These are phyloP conservation scores for Pestalotiopsis fici DNA, from an alignment of 2,329 filamentous ascomycete genomes.

Conservation along the genomic window DNA sequence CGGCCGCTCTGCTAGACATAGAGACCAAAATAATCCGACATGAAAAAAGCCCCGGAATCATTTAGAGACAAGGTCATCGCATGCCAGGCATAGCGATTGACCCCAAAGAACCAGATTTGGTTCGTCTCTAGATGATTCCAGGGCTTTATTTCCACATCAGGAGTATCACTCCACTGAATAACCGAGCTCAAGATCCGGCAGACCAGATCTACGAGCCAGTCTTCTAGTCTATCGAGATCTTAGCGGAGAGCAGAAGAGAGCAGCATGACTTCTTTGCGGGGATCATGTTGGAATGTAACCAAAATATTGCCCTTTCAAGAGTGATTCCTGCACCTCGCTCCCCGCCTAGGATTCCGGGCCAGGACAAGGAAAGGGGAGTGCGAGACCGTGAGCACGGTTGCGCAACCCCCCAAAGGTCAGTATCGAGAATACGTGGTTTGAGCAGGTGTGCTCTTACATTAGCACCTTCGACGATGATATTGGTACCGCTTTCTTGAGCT, in stretches of 20 bases:
- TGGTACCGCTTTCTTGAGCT: conserved; percentile 52
- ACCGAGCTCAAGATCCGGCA: not conserved
- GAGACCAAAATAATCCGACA: conserved; percentile 1
- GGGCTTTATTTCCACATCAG: not conserved
- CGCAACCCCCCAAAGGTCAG: not conserved
- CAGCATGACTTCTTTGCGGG: not conserved
- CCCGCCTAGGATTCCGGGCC: not conserved
- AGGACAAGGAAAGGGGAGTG: not conserved
- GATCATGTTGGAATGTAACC: not conserved
- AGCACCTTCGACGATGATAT: conserved; percentile 59
- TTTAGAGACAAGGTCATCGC: conserved; percentile 1
- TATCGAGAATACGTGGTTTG: not conserved
- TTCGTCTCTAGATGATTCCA: conserved; percentile 5
- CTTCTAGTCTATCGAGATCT: not conserved
- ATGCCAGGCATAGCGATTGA: conserved; percentile 3
- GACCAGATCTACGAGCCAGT: not conserved
- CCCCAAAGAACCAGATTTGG: not conserved
- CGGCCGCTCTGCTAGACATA: not conserved
- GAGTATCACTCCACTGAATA: not conserved
- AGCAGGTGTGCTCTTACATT: conserved; percentile 37
- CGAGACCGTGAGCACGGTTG: not conserved
- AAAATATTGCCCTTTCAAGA: not conserved
- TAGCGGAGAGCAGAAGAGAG: not conserved
- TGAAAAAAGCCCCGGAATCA: conserved; percentile 6
- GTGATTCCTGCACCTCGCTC: not conserved